Base-by-base conservation (phyloP, 257 asterid species). In the Leptodermis oblonga region DNA sequence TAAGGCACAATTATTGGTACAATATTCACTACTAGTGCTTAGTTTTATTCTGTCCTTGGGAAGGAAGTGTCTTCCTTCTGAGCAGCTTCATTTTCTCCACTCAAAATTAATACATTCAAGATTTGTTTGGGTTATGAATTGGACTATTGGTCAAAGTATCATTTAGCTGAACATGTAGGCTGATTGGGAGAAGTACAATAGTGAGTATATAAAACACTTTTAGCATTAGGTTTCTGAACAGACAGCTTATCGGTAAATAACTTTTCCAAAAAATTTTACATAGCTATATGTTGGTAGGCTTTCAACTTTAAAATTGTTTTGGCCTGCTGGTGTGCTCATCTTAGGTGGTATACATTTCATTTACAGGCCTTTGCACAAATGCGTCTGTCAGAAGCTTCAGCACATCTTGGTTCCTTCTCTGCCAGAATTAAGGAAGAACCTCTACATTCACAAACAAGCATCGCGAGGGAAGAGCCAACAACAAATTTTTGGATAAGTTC, bases 361-460 rank as follows among this genome's bases (percentile, higher is more conserved):
- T 70, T 67, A 54, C 82, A 94, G 99, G 99, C 99, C 69, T 87
- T 89, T 85, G 86, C 97, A 49, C 99, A 94, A 74, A 91, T 94
- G 97, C 99, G 97, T 67, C 95, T 94, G 59, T 79, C 95, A 49
- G 97, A 94, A 80, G 95, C 96, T 67, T 82, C 94, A 28, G 99
- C 97, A 74, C 96, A 94, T 83, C 90, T 94, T 61, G 97, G 95
- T 74, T 88, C 95, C 72, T 94, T 91, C 77, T 75, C 97, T 73
- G 73, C 84, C 62, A 87, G 96, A 83, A 86, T 89, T 82, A 90
- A 87, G 84, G 99, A 91, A 85, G 99, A 94, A 82, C 78, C 82
- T 67, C 58, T 70, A 63, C 88, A 77, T 52, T 51, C 80, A 59
- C 92, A 73, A 55, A 70, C 81, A 68, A 71, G 76, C 69, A 69